Percentiles rank a stretch among this genome's conserved stretches.
Conservation (phyloP, 2,329 filamentous ascomycete genomes). For the Fusarium musae region DNA sequence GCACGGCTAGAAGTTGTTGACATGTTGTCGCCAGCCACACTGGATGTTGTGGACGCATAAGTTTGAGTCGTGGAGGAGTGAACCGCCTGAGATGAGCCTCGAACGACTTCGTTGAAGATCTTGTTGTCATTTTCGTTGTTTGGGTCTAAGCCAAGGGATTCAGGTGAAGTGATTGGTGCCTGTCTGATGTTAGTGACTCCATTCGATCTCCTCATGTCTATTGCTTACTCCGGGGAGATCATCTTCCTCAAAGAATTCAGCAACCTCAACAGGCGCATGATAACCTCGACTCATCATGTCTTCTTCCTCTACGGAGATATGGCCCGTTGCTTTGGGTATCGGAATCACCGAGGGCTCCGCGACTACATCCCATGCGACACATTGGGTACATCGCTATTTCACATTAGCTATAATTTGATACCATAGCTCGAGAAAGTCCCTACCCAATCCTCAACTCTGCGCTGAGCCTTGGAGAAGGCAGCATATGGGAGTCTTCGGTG, state of each 20-base stretch:
- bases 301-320: slow-evolving; percentile 48
- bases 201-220: not conserved
- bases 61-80: not conserved
- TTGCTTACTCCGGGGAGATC: slow-evolving; percentile 32
- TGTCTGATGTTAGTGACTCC: slow-evolving; percentile 23
- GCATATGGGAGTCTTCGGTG: slow-evolving; percentile 40
- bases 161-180: slow-evolving; percentile 44
- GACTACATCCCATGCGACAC: slow-evolving; percentile 49
- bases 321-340: slow-evolving; percentile 46
- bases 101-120: not conserved
- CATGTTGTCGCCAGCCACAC: slow-evolving; percentile 12
- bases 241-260: slow-evolving; percentile 44
- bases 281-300: slow-evolving; percentile 15
- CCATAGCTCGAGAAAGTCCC: slow-evolving; percentile 14
- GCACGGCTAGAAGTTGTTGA: slow-evolving; percentile 11
- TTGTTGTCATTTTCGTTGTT: not conserved
- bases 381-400: slow-evolving; percentile 49
- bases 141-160: slow-evolving; percentile 38
- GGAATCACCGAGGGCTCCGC: slow-evolving; percentile 50
- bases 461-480: slow-evolving; percentile 46
- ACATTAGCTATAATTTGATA: not conserved
- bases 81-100: not conserved
- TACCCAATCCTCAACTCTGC: slow-evolving; percentile 45
- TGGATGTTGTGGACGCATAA: slow-evolving; percentile 12
- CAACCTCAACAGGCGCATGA: slow-evolving; percentile 18